Percentiles rank a stretch among this genome's conserved stretches.
Conservation (phyloP, 2,329 filamentous ascomycete genomes). For the Pestalotiopsis sp. region DNA sequence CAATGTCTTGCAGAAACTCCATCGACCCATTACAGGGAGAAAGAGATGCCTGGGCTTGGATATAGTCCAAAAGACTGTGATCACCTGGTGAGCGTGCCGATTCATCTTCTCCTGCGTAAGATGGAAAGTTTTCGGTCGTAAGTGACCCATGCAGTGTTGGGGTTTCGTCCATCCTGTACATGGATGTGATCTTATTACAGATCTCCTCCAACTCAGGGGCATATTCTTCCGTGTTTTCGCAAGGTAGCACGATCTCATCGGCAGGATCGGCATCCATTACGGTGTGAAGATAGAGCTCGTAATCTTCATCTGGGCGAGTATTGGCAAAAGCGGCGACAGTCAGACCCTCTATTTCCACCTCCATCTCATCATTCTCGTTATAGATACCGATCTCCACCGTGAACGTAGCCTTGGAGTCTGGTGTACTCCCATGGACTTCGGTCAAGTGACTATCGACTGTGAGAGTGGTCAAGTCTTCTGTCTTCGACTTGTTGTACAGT, state of each 20-base stretch:
- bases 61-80: slow-evolving; percentile 18
- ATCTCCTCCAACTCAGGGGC: slow-evolving; percentile 34
- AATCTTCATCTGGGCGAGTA: slow-evolving; percentile 29
- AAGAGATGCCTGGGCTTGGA: slow-evolving; percentile 32
- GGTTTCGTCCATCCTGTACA: slow-evolving; percentile 23
- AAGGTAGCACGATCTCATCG: slow-evolving; percentile 33
- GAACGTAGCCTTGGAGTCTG: slow-evolving; percentile 32
- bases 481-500: slow-evolving; percentile 18
- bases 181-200: slow-evolving; percentile 37
- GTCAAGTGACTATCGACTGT: slow-evolving; percentile 34
- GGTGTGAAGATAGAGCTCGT: slow-evolving; percentile 32
- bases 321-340: slow-evolving; percentile 28
- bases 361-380: slow-evolving; percentile 27
- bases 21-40: slow-evolving; percentile 35
- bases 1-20: slow-evolving; percentile 28
- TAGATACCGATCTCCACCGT: slow-evolving; percentile 28
- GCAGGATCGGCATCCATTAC: slow-evolving; percentile 43
- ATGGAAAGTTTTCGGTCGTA: not conserved
- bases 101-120: not conserved
- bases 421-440: slow-evolving; percentile 15
- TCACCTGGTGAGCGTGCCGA: not conserved
- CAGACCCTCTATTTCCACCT: slow-evolving; percentile 32
- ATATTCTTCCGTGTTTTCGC: not conserved
- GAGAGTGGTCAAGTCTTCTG: slow-evolving; percentile 25
- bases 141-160: not conserved